Evolutionary conservation across 768 basidiomycete species (phyloP).

Genomic region (Pleurotus citrinopileatus): DNA sequence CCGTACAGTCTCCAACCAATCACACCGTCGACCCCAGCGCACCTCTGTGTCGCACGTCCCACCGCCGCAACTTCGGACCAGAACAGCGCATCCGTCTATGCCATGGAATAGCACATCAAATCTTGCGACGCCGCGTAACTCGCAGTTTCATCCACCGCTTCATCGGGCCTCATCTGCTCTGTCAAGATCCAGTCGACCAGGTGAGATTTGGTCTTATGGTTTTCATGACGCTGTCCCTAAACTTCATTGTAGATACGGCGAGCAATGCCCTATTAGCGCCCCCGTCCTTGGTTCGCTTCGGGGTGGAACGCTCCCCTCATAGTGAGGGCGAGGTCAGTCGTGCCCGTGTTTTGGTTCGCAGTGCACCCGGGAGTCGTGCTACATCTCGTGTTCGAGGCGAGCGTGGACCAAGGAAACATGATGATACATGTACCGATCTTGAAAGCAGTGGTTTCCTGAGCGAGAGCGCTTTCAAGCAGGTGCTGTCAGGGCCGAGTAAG

Average conservation of each 20-base stretch:
- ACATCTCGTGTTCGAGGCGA: constrained; percentile 35
- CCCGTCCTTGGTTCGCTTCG: background rate
- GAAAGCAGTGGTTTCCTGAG: background rate
- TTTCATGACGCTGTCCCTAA: background rate
- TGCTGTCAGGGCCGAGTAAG: background rate
- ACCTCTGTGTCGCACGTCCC: background rate
- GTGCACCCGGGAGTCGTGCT: constrained; percentile 65
- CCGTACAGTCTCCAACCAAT: constrained; percentile 1
- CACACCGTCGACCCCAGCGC: background rate
- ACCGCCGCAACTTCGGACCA: background rate
- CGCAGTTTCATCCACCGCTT: background rate
- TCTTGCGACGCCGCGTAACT: background rate
- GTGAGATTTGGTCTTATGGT: background rate
- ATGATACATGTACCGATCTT: background rate
- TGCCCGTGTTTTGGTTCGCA: constrained; percentile 63
- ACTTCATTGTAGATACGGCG: background rate
- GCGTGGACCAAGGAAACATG: constrained; percentile 19
- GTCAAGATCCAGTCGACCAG: background rate
- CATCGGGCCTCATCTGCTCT: constrained; percentile 1
- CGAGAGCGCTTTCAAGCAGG: background rate
- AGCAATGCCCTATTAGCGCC: background rate
- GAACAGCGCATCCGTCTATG: background rate
- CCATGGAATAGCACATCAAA: constrained; percentile 1
- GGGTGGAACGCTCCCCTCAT: constrained; percentile 6
- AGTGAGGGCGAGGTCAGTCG: constrained; percentile 43